These are phyloP conservation scores for Cladosporium sp. DNA, from an alignment of 2,329 filamentous ascomycete species.

Conservation along the genomic window DNA sequence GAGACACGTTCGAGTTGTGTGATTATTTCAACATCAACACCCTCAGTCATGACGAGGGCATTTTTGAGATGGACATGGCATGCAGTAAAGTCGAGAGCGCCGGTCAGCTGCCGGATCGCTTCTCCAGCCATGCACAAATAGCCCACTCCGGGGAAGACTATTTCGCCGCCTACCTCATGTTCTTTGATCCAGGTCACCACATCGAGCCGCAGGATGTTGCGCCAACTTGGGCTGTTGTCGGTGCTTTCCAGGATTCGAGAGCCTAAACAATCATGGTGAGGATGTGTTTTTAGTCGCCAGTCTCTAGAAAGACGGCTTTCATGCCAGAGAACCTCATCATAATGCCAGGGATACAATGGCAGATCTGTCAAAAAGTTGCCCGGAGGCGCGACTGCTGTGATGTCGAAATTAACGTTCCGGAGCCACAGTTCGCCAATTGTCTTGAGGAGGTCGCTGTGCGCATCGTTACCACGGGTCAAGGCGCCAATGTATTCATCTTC, in stretches of 20 bases:
- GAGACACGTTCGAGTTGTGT: neutral
- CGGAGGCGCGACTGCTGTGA: neutral
- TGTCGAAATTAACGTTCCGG: neutral
- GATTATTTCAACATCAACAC: neutral
- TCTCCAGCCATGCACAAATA: slow-evolving; percentile 19
- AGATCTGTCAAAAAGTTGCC: neutral
- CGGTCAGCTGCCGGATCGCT: slow-evolving; percentile 5
- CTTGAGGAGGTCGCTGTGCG: neutral
- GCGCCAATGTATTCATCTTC: neutral
- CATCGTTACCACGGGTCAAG: neutral
- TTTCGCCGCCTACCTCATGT: neutral
- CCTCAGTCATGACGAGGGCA: neutral
- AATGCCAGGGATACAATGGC: neutral
- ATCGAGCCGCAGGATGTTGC: neutral
- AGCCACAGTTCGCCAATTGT: neutral
- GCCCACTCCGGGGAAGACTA: slow-evolving; percentile 16
- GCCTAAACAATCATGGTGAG: slow-evolving; percentile 46
- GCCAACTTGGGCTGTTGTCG: neutral
- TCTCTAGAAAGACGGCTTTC: neutral
- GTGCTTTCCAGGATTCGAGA: neutral
- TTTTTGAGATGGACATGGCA: neutral
- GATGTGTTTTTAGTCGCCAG: slow-evolving; percentile 17
- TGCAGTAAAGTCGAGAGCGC: too few species aligned
- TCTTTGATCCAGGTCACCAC: neutral
- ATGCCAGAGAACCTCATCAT: neutral